Base-by-base conservation (phyloP, 768 basidiomycete genomes). In the Coprinopsis strossmayeri region DNA sequence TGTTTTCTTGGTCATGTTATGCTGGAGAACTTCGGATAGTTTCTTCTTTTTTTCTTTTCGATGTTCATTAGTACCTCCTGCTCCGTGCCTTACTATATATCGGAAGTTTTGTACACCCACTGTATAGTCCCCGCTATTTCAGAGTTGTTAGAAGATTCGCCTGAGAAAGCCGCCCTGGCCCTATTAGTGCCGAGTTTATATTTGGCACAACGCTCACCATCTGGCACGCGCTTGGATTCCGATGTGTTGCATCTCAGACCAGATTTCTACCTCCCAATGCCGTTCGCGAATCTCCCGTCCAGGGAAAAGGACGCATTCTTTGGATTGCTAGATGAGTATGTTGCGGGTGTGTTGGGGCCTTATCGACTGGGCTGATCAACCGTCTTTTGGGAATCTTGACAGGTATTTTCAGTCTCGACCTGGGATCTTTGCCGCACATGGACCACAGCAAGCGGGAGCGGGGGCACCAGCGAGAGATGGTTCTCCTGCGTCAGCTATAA, bases 241-340 rank as follows among this genome's bases (percentile, higher is more conserved):
- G 20, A 38, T 38, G 37, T 7, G 13, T 24, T 21, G 18, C 40
- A 42, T 42, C 23, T 42, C 23, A 25, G 27, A 28, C 43, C 25
- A 32, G 27, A 18, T 9, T 45, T 5, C n/a, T n/a, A n/a, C 11
- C 18, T 20, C 25, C 37, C 26, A 26, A 88, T 88, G 87, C 84
- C 83, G 34, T 91, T 91, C 59, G 61, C 85, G 48, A 82, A 76
- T 55, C 74, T 91, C 39, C 69, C 77, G 17, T 52, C 65, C 44
- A 67, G 80, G 54, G 88, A 91, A 63, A 90, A 90, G 62, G 77
- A 85, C 47, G 87, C 88, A 12, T 90, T 91, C 64, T 91, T 91
- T 59, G 72, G 76, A 25, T 74, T 91, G 20, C 69, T 91, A 28
- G 88, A 91, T 61, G 88, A 91, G 88, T 89, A 63, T 66, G 72